Conservation (phyloP, 306 rosid genomes). For the Prunus padus region DNA sequence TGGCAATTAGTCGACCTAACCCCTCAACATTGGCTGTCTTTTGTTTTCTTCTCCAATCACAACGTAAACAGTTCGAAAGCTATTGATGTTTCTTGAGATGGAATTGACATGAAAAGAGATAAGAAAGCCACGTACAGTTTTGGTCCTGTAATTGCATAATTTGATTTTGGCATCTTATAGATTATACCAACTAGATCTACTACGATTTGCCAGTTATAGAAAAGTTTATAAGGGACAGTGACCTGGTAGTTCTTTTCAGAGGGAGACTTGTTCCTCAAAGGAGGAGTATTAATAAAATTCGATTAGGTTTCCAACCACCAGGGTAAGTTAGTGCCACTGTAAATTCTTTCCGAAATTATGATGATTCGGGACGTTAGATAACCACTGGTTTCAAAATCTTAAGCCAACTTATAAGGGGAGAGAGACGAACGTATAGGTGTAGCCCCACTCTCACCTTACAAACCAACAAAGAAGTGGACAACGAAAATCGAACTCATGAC, state of each 20-base stretch:
- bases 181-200: neutral
- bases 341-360: too few species aligned
- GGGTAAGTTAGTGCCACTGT: neutral
- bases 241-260: neutral
- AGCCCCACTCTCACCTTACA: too few species aligned
- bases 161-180: too few species aligned
- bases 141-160: too few species aligned
- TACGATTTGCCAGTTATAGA: neutral
- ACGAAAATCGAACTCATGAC: too few species aligned
- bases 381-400: too few species aligned
- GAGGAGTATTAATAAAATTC: neutral
- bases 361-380: neutral
- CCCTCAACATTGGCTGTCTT: neutral
- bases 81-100: neutral
- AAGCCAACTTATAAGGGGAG: too few species aligned
- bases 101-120: neutral
- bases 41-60: neutral
- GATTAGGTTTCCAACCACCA: neutral
- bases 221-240: neutral
- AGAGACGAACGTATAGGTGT: too few species aligned
- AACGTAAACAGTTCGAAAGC: neutral
- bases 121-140: too few species aligned
- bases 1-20: neutral
- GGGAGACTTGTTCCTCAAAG: too few species aligned
- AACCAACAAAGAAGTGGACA: too few species aligned